Percentiles rank a stretch among this genome's conserved stretches.
phyloP scores from a whole-genome alignment of 2,329 filamentous ascomycete species.

The Aspergillus sp. region DNA sequence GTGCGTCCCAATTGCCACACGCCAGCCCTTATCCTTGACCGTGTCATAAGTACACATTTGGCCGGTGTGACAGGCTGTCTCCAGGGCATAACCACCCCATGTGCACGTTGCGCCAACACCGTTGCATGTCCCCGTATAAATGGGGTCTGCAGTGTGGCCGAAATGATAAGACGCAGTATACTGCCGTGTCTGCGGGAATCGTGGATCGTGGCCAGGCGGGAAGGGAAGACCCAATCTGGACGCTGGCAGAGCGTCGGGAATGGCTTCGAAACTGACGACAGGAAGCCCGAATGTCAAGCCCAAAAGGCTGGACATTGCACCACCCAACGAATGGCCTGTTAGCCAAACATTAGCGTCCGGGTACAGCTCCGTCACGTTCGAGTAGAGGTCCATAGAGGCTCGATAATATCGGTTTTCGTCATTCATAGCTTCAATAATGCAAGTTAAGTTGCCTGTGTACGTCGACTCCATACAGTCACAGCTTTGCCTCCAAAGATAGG shows the following conservation, averaged over 20 bases:
- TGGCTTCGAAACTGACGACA: slow-evolving; percentile 86
- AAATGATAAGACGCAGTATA: slow-evolving; percentile 82
- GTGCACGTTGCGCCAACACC: slow-evolving; percentile 83
- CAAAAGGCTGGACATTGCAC: slow-evolving; percentile 78
- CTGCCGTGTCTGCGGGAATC: slow-evolving; percentile 61
- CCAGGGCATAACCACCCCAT: slow-evolving; percentile 86
- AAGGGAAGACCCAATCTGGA: slow-evolving; percentile 75
- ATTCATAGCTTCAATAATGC: slow-evolving; percentile 65
- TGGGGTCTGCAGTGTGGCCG: slow-evolving; percentile 89
- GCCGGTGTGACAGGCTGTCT: slow-evolving; percentile 86
- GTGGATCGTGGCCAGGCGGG: slow-evolving; percentile 69
- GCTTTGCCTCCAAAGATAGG: slow-evolving; percentile 82
- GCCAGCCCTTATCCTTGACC: slow-evolving; percentile 84
- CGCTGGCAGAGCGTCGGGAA: slow-evolving; percentile 83
- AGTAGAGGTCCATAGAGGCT: slow-evolving; percentile 80
- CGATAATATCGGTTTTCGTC: slow-evolving; percentile 89
- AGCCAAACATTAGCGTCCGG: slow-evolving; percentile 81
- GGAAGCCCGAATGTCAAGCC: slow-evolving; percentile 87
- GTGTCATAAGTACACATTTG: slow-evolving; percentile 87
- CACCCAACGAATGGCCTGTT: slow-evolving; percentile 85
- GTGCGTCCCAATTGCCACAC: slow-evolving; percentile 84
- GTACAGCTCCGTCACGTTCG: slow-evolving; percentile 85
- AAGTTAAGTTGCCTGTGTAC: slow-evolving; percentile 89
- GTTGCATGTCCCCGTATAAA: slow-evolving; percentile 91
- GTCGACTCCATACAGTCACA: slow-evolving; percentile 86